These are phyloP conservation scores for Zancudomyces culisetae DNA, from an alignment of 371 early-diverging fungal species.

Conservation along the genomic window DNA sequence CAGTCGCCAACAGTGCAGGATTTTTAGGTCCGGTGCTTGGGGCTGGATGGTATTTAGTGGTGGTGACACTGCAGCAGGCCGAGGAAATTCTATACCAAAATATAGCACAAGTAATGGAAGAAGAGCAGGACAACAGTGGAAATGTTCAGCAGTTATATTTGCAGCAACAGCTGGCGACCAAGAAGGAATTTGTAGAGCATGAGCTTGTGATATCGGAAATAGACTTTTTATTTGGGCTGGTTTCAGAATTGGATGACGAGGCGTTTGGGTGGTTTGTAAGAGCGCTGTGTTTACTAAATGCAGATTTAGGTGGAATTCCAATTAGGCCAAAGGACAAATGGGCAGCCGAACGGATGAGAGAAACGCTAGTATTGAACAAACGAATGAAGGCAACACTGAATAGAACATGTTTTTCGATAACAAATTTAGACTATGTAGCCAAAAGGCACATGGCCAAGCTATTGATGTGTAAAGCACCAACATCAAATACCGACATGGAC, in stretches of 20 bases:
- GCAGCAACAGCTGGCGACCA: no score
- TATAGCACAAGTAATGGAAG: background rate
- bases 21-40: slow-evolving; percentile 54
- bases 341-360: slow-evolving; percentile 2
- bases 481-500: slow-evolving; percentile 9
- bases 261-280: slow-evolving; percentile 11
- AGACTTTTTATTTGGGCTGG: slow-evolving; percentile 2
- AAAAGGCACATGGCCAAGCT: slow-evolving; percentile 48
- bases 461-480: slow-evolving; percentile 15
- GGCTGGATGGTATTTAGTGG: slow-evolving; percentile 65
- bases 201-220: background rate
- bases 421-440: slow-evolving; percentile 55
- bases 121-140: background rate
- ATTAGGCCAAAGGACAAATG: background rate
- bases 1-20: slow-evolving; percentile 50
- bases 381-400: slow-evolving; percentile 19
- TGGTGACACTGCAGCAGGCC: slow-evolving; percentile 75
- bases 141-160: no score
- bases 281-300: slow-evolving; percentile 14
- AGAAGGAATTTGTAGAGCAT: slow-evolving; percentile 1
- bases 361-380: slow-evolving; percentile 3
- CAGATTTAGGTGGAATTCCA: slow-evolving; percentile 9
- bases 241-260: slow-evolving; percentile 11
- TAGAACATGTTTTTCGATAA: slow-evolving; percentile 64
- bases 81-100: slow-evolving; percentile 36